phyloP scores from a whole-genome alignment of 2,329 filamentous ascomycete genomes.

The Sporothrix schenckii region DNA sequence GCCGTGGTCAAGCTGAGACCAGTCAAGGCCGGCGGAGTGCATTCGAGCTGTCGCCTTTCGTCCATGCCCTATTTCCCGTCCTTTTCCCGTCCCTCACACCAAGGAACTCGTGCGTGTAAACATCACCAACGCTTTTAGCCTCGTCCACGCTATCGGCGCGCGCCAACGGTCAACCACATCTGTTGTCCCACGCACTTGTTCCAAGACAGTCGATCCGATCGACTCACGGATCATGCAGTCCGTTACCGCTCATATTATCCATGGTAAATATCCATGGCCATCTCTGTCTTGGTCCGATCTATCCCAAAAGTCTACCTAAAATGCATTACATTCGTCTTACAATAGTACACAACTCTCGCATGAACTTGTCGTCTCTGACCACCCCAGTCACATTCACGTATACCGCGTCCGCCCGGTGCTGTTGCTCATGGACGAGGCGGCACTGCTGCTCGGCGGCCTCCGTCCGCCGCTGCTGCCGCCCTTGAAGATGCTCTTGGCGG shows the following conservation, averaged over 20 bases:
- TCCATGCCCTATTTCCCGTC: no score
- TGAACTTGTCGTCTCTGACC: neutral
- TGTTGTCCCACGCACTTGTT: neutral
- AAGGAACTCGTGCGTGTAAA: no score
- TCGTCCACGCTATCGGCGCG: no score
- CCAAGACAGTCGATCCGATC: slow-evolving; percentile 3
- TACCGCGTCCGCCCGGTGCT: slow-evolving; percentile 33
- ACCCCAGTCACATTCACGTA: neutral
- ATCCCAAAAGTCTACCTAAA: slow-evolving; percentile 1
- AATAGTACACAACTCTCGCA: neutral
- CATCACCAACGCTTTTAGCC: no score
- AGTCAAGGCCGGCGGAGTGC: no score
- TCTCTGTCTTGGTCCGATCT: neutral
- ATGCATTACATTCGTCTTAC: slow-evolving; percentile 1
- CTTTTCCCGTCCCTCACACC: no score
- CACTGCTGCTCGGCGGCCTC: slow-evolving; percentile 34
- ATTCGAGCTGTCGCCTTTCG: neutral
- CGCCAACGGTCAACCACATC: neutral
- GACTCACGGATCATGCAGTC: no score
- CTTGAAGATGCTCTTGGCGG: slow-evolving; percentile 32
- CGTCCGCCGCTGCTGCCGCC: neutral
- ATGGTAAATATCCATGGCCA: neutral
- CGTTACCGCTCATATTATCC: neutral
- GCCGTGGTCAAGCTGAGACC: no score
- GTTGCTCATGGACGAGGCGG: slow-evolving; percentile 31